phyloP scores from a whole-genome alignment of 164 flowering plant species.

The Dillenia turbinata region DNA sequence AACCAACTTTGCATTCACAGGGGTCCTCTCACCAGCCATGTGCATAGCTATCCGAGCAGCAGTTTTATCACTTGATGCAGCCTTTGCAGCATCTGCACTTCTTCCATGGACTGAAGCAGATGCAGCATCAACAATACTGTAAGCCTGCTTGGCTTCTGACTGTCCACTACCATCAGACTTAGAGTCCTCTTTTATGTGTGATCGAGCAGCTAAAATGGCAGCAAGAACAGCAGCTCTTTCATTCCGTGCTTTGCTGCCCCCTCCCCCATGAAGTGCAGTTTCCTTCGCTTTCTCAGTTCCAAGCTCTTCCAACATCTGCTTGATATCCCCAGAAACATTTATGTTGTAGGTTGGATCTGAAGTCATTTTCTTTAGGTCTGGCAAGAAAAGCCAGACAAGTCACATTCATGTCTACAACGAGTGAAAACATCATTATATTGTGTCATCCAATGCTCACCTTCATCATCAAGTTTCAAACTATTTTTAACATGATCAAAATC shows the following conservation, averaged over 20 bases:
- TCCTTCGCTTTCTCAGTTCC: conserved; percentile 87
- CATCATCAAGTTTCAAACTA: conserved; percentile 80
- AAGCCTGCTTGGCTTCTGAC: conserved; percentile 41
- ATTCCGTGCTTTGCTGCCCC: conserved; percentile 83
- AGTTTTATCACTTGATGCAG: conserved; percentile 73
- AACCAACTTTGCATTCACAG: conserved; percentile 91
- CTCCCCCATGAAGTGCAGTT: conserved; percentile 89
- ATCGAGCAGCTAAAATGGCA: conserved; percentile 70
- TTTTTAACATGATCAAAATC: conserved; percentile 95
- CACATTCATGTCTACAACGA: background rate
- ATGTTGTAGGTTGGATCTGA: conserved; percentile 72
- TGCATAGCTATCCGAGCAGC: conserved; percentile 95
- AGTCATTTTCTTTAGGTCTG: conserved; percentile 57
- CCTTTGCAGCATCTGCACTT: conserved; percentile 94
- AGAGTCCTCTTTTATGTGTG: conserved; percentile 63
- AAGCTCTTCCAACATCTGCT: conserved; percentile 90
- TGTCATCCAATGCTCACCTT: conserved; percentile 41
- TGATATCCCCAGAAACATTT: conserved; percentile 81
- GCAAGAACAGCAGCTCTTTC: conserved; percentile 94
- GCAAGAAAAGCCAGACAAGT: conserved; percentile 1
- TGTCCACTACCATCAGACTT: conserved; percentile 46
- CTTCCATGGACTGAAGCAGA: conserved; percentile 99
- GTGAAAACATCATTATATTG: background rate
- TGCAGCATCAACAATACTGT: conserved; percentile 95
- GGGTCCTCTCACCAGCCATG: conserved; percentile 88